Evolutionary conservation across 441 rosid genomes (phyloP), one percentile per base, ranked within the genome.

Genomic region (Gossypium schwendimanii): DNA sequence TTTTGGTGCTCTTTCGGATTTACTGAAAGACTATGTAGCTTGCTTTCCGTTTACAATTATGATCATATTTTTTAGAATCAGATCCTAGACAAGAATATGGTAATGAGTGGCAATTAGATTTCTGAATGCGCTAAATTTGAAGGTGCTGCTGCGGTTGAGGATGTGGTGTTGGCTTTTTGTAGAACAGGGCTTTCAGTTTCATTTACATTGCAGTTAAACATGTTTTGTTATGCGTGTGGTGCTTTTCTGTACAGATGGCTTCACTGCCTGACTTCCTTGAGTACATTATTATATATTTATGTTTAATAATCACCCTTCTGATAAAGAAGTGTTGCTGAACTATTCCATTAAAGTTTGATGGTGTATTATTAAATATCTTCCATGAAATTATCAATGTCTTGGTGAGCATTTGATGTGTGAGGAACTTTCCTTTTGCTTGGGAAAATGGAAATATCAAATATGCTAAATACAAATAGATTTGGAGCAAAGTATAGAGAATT

Each of bases 321-420:
- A 76, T 73, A 49, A 60, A 75, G 18, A 28, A 67, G 68, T 65
- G 49, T 41, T 63, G 66, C 75, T 77, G 80, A 71, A 64, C 58
- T 73, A 61, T 28, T 73, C 49, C 36, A 7, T 6, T 73, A 72
- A 69, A 59, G 69, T 53, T 62, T 21, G 70, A 55, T 59, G 74
- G 58, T 18, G 54, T 68, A 58, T 78, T 77, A 72, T 66, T 60
- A 49, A 52, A 59, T 41, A 36, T 23, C 68, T 47, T 26, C 67
- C 66, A 6, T 65, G 55, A 78, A 60, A 54, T 77, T 21, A 23
- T 41, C 57, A 15, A 50, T 49, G 41, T 54, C 44, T 64, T 23
- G 36, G 15, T 55, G 52, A 77, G 47, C 47, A 70, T 72, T 68
- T 18, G 55, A 76, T 24, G 24, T 39, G 68, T 58, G 63, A 70